Base-by-base conservation (phyloP, 2,329 filamentous ascomycete species). In the Simplicillium sp. region DNA sequence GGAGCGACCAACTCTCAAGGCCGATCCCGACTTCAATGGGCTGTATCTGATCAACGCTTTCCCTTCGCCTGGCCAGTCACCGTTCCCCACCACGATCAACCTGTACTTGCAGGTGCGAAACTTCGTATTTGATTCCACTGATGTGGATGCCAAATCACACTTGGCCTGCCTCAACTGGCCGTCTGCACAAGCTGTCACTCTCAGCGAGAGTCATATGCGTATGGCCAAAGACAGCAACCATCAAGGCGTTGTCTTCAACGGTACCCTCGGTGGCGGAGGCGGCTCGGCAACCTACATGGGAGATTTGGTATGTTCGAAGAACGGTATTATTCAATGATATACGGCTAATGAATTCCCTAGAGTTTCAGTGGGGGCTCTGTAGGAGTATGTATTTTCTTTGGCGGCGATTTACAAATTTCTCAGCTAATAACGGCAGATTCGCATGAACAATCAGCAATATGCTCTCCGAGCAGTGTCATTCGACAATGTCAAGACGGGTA, bases 231-330 rank as follows among this genome's bases (percentile, higher is more conserved):
- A 38, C 25, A 46, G 44, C 34, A 17, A 40, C 8, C 44, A 46
- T 28, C 44, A 46, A 29, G 44, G 44, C 18, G 41, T 46, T 14
- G 44, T 46, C 18, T 46, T 46, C 32, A 46, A 46, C 29, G 44
- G 44, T 13, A 36, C 38, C 7, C 43, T 34, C 11, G 44, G 44
- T 3, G 44, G 44, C 3, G 44, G 44, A 7, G 44, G 44, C 12
- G 44, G 44, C 25, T 46, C 44, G 29, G 44, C 44, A 25, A 46
- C 44, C 13, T 46, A 44, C 15, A 46, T 46, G 44, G 44, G 44
- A 3, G 44, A 46, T 28, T 4, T 46, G 18, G 38, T 40, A 40
- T 29, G 32, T 25, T 25, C 8, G 9, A 37, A 11, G 13, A 15
- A 14, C 11, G 6, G 9, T 25, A 25, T 9, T 25, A 9, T 25